These are phyloP conservation scores for Lachnellula occidentalis DNA, from an alignment of 2,329 filamentous ascomycete species.

Conservation along the genomic window DNA sequence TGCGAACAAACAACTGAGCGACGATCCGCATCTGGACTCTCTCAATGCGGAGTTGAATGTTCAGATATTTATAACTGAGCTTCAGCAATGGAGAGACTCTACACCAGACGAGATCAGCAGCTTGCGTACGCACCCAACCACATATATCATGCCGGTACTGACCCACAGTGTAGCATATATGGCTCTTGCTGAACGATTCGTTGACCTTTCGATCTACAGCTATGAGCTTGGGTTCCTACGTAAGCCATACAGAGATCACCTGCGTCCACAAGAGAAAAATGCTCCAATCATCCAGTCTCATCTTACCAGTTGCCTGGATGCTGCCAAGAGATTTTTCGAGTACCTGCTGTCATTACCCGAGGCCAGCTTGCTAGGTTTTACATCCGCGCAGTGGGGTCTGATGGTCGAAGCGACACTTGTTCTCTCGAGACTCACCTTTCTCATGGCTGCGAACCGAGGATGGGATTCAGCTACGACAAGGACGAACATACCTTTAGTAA, in stretches of 20 bases:
- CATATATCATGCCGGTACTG: not conserved
- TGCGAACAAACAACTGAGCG: not conserved
- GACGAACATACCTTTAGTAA: constrained; percentile 21
- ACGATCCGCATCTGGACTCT: constrained; percentile 12
- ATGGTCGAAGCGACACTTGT: constrained; percentile 20
- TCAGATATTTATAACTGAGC: constrained; percentile 21
- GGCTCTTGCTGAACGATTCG: constrained; percentile 14
- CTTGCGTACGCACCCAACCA: constrained; percentile 14
- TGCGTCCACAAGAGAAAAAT: not conserved
- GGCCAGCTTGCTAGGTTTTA: constrained; percentile 16
- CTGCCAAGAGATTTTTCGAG: constrained; percentile 23
- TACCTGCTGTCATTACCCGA: constrained; percentile 24
- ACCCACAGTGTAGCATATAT: constrained; percentile 13
- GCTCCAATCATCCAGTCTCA: constrained; percentile 9
- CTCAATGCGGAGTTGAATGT: constrained; percentile 23
- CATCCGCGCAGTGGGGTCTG: constrained; percentile 17
- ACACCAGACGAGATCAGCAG: constrained; percentile 11
- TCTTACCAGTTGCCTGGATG: constrained; percentile 16
- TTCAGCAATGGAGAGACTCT: constrained; percentile 21
- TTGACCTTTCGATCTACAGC: constrained; percentile 19
- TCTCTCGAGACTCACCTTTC: constrained; percentile 24
- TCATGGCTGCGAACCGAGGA: constrained; percentile 20
- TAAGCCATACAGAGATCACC: constrained; percentile 17
- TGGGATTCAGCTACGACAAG: constrained; percentile 24
- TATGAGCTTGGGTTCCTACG: constrained; percentile 22